Conservation (phyloP, 306 rosid species). For the Ceratonia siliqua region DNA sequence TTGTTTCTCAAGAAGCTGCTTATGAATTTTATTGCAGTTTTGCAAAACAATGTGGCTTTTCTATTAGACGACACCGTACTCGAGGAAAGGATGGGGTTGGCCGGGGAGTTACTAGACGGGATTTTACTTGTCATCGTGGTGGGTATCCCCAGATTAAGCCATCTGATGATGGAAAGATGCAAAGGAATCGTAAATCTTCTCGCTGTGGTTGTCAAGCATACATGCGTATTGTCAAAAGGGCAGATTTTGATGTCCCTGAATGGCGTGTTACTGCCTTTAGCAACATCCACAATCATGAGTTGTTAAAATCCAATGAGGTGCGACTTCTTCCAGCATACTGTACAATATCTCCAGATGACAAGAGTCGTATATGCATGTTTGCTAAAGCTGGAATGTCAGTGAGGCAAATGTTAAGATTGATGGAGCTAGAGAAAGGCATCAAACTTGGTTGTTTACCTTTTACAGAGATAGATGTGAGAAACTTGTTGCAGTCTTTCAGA, state of each 20-base stretch:
- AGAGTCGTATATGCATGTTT: slow-evolving; percentile 83
- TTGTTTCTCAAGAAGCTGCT: slow-evolving; percentile 86
- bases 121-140: slow-evolving; percentile 88
- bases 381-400: slow-evolving; percentile 96
- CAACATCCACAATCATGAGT: slow-evolving; percentile 77
- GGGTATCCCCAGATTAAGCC: slow-evolving; percentile 86
- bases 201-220: slow-evolving; percentile 90
- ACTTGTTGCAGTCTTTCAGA: slow-evolving; percentile 76
- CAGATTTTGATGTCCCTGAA: slow-evolving; percentile 82
- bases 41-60: slow-evolving; percentile 84
- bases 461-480: slow-evolving; percentile 82
- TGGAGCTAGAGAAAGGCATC: slow-evolving; percentile 87
- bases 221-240: slow-evolving; percentile 77
- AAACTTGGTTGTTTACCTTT: slow-evolving; percentile 84
- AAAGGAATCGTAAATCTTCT: slow-evolving; percentile 80
- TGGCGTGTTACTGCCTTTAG: slow-evolving; percentile 95
- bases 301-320: slow-evolving; percentile 66
- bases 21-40: slow-evolving; percentile 87
- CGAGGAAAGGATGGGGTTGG: slow-evolving; percentile 95
- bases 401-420: slow-evolving; percentile 82
- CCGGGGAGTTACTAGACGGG: slow-evolving; percentile 84
- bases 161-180: slow-evolving; percentile 76
- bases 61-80: slow-evolving; percentile 81
- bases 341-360: slow-evolving; percentile 78
- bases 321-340: slow-evolving; percentile 66